Conservation (phyloP, 148 eudicot species). For the Linanthus parryae region DNA sequence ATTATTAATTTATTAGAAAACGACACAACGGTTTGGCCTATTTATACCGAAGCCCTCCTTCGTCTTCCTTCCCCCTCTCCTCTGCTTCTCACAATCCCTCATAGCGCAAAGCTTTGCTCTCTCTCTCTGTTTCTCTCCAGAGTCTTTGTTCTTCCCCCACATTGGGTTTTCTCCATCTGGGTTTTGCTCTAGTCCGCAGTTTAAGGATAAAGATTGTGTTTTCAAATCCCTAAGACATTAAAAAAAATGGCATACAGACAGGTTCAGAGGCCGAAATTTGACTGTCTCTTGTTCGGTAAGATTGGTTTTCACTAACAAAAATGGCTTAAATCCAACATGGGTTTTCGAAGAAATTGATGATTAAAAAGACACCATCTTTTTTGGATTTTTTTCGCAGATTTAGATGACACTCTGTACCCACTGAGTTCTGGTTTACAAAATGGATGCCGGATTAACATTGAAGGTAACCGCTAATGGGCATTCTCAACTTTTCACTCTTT, state of each 20-base stretch:
- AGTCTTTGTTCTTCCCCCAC: not conserved
- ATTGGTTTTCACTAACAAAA: too few species aligned
- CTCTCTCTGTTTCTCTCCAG: slow-evolving; percentile 2
- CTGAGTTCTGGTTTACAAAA: slow-evolving; percentile 58
- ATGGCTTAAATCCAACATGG: too few species aligned
- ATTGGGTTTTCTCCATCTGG: not conserved
- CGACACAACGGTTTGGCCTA: slow-evolving; percentile 21
- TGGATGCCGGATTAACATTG: slow-evolving; percentile 49
- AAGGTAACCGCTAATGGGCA: slow-evolving; percentile 34
- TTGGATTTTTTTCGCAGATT: slow-evolving; percentile 44
- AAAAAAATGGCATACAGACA: slow-evolving; percentile 54
- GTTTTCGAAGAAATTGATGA: too few species aligned
- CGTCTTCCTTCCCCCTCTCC: slow-evolving; percentile 24
- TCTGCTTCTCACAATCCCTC: slow-evolving; percentile 7
- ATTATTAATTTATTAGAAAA: not conserved
- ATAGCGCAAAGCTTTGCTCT: not conserved
- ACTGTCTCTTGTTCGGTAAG: slow-evolving; percentile 81
- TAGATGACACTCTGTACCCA: slow-evolving; percentile 91
- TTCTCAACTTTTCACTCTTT: not conserved
- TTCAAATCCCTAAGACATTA: too few species aligned
- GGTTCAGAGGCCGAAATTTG: slow-evolving; percentile 48
- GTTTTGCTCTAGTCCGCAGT: not conserved
- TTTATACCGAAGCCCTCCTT: slow-evolving; percentile 19
- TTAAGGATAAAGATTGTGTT: not conserved
- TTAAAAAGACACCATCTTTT: too few species aligned